Conservation (phyloP, 1,284 basidiomycete genomes). For the Fomitopsis schrenkii region DNA sequence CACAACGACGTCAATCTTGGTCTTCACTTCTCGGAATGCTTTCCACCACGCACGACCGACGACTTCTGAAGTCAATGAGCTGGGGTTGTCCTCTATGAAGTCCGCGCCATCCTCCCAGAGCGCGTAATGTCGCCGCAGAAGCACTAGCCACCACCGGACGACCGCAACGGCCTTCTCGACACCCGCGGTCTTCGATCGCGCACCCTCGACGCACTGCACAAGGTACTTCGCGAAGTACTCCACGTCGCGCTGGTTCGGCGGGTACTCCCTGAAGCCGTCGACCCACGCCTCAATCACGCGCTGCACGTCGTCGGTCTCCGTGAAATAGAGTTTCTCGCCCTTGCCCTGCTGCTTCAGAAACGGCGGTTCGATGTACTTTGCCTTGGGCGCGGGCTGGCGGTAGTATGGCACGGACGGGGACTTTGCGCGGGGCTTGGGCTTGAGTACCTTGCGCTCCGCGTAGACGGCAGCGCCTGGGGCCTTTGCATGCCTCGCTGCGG, state of each 20-base stretch:
- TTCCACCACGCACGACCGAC: constrained; percentile 74
- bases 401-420: constrained; percentile 29
- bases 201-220: constrained; percentile 54
- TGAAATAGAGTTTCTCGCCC: constrained; percentile 51
- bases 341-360: constrained; percentile 53
- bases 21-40: constrained; percentile 62
- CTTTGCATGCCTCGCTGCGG: constrained; percentile 47
- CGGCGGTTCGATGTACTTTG: constrained; percentile 41
- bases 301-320: constrained; percentile 66
- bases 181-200: constrained; percentile 50
- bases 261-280: constrained; percentile 46
- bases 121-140: constrained; percentile 56
- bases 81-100: constrained; percentile 24
- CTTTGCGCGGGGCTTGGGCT: constrained; percentile 35
- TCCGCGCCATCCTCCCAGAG: constrained; percentile 44
- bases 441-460: constrained; percentile 40
- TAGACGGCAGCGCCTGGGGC: constrained; percentile 26
- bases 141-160: constrained; percentile 75
- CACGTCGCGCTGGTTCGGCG: constrained; percentile 67
- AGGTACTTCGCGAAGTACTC: constrained; percentile 70
- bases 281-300: constrained; percentile 73
- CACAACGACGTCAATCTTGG: constrained; percentile 54
- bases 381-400: constrained; percentile 48
- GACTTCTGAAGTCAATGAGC: constrained; percentile 29
- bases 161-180: constrained; percentile 65